A percentile compares a stretch with the other conserved stretches of the same genome.
phyloP scores from a whole-genome alignment of 345 rosid species.

The Turnera subulata region DNA sequence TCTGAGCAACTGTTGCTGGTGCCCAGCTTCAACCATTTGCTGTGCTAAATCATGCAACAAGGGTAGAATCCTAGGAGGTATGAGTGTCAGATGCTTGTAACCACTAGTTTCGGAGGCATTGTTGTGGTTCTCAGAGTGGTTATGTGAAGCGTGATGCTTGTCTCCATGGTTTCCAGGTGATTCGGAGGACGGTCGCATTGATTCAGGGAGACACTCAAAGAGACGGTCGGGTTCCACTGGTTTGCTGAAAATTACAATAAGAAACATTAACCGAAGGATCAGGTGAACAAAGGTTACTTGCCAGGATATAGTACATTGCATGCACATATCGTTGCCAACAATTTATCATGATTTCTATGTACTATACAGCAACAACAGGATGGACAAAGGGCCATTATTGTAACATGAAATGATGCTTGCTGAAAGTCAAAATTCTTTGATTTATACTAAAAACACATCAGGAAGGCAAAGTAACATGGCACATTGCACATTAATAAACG shows the following conservation, averaged over 20 bases:
- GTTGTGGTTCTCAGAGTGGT: slow-evolving; percentile 54
- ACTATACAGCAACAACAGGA: too few species aligned
- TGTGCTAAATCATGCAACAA: slow-evolving; percentile 84
- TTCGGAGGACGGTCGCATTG: slow-evolving; percentile 77
- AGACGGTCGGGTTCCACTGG: slow-evolving; percentile 95
- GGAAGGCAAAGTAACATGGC: too few species aligned
- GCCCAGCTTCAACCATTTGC: slow-evolving; percentile 94
- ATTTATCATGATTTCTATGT: too few species aligned
- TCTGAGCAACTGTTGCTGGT: slow-evolving; percentile 66
- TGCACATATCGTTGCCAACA: too few species aligned
- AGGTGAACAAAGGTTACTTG: slow-evolving; percentile 9
- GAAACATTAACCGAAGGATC: slow-evolving; percentile 3
- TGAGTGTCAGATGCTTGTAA: slow-evolving; percentile 74
- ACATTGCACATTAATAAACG: too few species aligned
- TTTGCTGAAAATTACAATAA: slow-evolving; percentile 50
- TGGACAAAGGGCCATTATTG: too few species aligned
- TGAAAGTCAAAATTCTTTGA: too few species aligned
- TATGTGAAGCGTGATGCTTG: slow-evolving; percentile 29
- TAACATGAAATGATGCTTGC: too few species aligned
- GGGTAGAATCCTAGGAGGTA: slow-evolving; percentile 82
- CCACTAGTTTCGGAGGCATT: slow-evolving; percentile 49
- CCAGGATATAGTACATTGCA: neutral
- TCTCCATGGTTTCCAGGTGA: slow-evolving; percentile 49
- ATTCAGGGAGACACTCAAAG: slow-evolving; percentile 90
- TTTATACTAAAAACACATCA: too few species aligned